These are phyloP conservation scores for Boletus vermiculosoides DNA, from an alignment of 768 basidiomycete species.

Conservation along the genomic window DNA sequence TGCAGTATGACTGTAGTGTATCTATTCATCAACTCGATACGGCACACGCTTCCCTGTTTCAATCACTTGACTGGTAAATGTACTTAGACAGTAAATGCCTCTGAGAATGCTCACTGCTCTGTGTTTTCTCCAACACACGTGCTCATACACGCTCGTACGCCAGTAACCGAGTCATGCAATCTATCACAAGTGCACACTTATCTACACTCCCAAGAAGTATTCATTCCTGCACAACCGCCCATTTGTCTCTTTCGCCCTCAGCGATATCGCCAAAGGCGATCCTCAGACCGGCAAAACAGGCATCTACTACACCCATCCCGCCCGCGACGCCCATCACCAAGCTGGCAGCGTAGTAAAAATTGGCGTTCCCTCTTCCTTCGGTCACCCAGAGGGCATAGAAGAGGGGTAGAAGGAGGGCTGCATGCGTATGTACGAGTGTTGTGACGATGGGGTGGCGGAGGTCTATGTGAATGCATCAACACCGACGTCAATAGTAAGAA, in stretches of 20 bases:
- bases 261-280: conserved; percentile 59
- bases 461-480: conserved; percentile 45
- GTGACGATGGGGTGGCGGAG: conserved; percentile 85
- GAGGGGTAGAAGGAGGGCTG: conserved; percentile 81
- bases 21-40: neutral
- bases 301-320: conserved; percentile 80
- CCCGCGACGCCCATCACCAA: conserved; percentile 89
- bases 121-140: neutral
- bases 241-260: conserved; percentile 38
- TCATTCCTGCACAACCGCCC: conserved; percentile 32
- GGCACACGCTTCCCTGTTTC: neutral
- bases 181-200: neutral
- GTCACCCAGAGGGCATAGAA: conserved; percentile 91
- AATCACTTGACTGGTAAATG: neutral
- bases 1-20: neutral
- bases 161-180: neutral
- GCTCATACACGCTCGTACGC: neutral
- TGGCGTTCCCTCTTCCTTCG: conserved; percentile 93
- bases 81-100: neutral
- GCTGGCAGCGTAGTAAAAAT: conserved; percentile 97
- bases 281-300: conserved; percentile 78
- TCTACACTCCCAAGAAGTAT: neutral
- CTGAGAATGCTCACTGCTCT: neutral
- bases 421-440: conserved; percentile 76
- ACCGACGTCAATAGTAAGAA: neutral